Evolutionary conservation across 2,329 filamentous ascomycete genomes (phyloP).

Genomic region (Diplodia scrobiculata): DNA sequence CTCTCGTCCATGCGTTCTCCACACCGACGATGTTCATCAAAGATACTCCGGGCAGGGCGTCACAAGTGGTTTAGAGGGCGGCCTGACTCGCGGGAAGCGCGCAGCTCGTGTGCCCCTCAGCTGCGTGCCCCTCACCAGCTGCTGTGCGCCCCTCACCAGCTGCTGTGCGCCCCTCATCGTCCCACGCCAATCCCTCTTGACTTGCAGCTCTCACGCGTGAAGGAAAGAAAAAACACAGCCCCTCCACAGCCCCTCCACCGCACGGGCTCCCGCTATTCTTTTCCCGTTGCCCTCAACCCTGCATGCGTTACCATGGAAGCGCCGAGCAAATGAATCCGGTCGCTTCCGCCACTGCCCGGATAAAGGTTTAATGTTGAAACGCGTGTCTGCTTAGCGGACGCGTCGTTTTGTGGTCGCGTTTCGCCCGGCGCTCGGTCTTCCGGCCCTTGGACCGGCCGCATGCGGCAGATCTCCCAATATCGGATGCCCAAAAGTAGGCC

Average conservation of each 20-base stretch:
- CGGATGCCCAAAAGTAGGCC: neutral
- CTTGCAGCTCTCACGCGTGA: neutral
- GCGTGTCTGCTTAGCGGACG: neutral
- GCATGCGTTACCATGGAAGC: neutral
- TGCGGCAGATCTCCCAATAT: slow-evolving; percentile 16
- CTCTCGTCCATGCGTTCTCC: neutral
- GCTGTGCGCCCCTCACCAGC: neutral
- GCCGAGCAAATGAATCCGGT: neutral
- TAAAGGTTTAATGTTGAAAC: neutral
- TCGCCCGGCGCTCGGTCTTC: neutral
- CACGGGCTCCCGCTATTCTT: neutral
- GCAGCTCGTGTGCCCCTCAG: neutral
- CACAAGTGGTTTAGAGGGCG: neutral
- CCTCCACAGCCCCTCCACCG: too few species aligned
- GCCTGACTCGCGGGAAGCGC: neutral
- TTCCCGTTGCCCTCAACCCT: too few species aligned
- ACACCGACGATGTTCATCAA: slow-evolving; percentile 23
- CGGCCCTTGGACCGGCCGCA: slow-evolving; percentile 10
- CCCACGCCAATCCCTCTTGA: too few species aligned
- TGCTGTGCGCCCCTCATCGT: neutral
- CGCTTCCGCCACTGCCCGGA: neutral
- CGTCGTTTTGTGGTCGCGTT: neutral
- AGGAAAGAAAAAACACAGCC: neutral
- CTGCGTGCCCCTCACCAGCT: neutral
- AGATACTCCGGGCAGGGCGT: neutral